These are phyloP conservation scores for Hypoxylon intermedium DNA, from an alignment of 495 filamentous ascomycete species.

Conservation along the genomic window DNA sequence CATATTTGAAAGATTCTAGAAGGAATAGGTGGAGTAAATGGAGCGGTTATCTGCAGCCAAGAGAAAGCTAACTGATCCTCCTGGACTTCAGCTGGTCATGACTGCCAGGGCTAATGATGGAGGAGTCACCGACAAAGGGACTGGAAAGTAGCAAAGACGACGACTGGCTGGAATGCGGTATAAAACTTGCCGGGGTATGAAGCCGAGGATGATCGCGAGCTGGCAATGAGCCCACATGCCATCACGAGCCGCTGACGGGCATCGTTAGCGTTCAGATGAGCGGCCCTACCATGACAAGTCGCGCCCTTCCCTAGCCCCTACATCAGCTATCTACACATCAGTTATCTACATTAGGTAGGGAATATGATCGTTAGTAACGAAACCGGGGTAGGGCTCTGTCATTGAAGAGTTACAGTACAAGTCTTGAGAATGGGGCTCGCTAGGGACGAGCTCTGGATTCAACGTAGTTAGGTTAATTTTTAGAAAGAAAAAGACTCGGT, in stretches of 20 bases:
- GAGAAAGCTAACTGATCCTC: conserved; percentile 15
- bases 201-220: neutral
- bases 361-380: neutral
- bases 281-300: neutral
- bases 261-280: conserved; percentile 2
- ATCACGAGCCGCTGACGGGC: conserved; percentile 15
- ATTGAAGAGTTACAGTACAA: too few relatives aligned
- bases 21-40: conserved; percentile 12
- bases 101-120: conserved; percentile 2
- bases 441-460: too few relatives aligned
- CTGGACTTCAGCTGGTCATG: conserved; percentile 8
- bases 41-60: conserved; percentile 15
- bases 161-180: neutral
- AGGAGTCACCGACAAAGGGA: neutral
- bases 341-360: neutral
- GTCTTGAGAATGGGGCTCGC: too few relatives aligned
- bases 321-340: neutral
- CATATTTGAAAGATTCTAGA: conserved; percentile 17
- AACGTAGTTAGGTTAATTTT: too few relatives aligned
- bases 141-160: neutral
- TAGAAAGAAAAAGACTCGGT: neutral
- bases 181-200: neutral
- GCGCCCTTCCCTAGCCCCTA: neutral
- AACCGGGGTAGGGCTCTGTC: conserved; percentile 11
- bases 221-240: neutral